Evolutionary conservation across 305 asterid species (phyloP).

Genomic region (Solanum aculeatissimum): DNA sequence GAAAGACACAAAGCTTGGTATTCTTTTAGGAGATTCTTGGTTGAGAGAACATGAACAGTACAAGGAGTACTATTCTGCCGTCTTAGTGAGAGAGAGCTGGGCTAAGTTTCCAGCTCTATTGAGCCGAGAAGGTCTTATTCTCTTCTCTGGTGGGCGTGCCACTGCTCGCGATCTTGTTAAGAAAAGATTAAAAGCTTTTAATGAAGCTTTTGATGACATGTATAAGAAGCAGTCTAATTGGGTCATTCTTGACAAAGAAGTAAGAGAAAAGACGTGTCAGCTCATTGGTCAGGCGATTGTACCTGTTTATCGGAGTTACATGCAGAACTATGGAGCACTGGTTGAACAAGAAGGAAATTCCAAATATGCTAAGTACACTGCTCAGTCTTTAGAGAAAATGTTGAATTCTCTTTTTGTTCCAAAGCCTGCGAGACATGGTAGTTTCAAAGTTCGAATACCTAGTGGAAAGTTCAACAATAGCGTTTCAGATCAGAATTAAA

Average conservation of each 20-base stretch:
- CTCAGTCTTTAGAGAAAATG: slow-evolving; percentile 66
- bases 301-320: slow-evolving; percentile 88
- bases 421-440: slow-evolving; percentile 29
- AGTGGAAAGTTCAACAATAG: slow-evolving; percentile 9
- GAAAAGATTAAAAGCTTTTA: slow-evolving; percentile 68
- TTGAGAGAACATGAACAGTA: slow-evolving; percentile 48
- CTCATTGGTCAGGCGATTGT: slow-evolving; percentile 59
- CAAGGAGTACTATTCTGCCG: slow-evolving; percentile 36
- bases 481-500: slow-evolving; percentile 1
- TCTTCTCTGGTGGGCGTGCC: slow-evolving; percentile 87
- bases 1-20: slow-evolving; percentile 64
- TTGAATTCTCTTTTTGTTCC: slow-evolving; percentile 52
- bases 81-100: slow-evolving; percentile 74
- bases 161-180: slow-evolving; percentile 90
- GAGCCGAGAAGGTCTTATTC: slow-evolving; percentile 86
- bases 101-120: slow-evolving; percentile 66
- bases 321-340: slow-evolving; percentile 94
- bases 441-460: slow-evolving; percentile 25
- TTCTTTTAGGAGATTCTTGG: slow-evolving; percentile 64
- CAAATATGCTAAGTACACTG: slow-evolving; percentile 72
- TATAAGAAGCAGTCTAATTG: slow-evolving; percentile 51
- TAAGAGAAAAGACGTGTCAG: slow-evolving; percentile 53
- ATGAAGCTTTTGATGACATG: slow-evolving; percentile 76
- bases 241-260: slow-evolving; percentile 52
- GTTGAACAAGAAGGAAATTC: slow-evolving; percentile 80